These are phyloP conservation scores for Pyricularia sp. DNA, from an alignment of 2,329 filamentous ascomycete genomes.

Conservation along the genomic window DNA sequence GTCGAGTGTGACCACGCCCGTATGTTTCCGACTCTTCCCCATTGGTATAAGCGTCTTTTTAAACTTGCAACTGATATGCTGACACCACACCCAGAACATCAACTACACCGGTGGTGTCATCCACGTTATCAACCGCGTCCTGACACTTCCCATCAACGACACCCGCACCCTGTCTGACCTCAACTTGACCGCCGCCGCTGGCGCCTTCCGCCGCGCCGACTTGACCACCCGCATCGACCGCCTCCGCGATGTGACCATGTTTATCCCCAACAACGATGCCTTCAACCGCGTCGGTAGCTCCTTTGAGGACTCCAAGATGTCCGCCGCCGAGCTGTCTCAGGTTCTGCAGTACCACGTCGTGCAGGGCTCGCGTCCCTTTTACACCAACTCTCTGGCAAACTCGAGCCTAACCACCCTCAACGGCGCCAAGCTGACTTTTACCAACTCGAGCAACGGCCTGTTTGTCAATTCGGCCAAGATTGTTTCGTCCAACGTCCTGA, in stretches of 20 bases:
- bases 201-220: conserved; percentile 30
- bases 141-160: conserved; percentile 30
- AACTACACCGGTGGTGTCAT: conserved; percentile 42
- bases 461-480: conserved; percentile 39
- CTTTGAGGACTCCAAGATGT: conserved; percentile 29
- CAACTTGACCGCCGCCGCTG: conserved; percentile 31
- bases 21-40: conserved; percentile 17
- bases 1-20: conserved; percentile 32
- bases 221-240: conserved; percentile 27
- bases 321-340: conserved; percentile 29
- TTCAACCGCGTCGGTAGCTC: conserved; percentile 41
- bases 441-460: conserved; percentile 23
- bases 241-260: conserved; percentile 43
- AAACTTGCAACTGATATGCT: background rate
- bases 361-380: conserved; percentile 33
- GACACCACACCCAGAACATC: conserved; percentile 24
- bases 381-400: conserved; percentile 27
- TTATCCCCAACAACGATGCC: conserved; percentile 48
- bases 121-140: conserved; percentile 36
- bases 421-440: conserved; percentile 33
- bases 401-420: conserved; percentile 23
- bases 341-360: conserved; percentile 55
- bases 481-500: conserved; percentile 32
- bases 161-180: conserved; percentile 25
- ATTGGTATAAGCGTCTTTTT: background rate